phyloP scores from a whole-genome alignment of 164 flowering plant species.

The Santalum album region DNA sequence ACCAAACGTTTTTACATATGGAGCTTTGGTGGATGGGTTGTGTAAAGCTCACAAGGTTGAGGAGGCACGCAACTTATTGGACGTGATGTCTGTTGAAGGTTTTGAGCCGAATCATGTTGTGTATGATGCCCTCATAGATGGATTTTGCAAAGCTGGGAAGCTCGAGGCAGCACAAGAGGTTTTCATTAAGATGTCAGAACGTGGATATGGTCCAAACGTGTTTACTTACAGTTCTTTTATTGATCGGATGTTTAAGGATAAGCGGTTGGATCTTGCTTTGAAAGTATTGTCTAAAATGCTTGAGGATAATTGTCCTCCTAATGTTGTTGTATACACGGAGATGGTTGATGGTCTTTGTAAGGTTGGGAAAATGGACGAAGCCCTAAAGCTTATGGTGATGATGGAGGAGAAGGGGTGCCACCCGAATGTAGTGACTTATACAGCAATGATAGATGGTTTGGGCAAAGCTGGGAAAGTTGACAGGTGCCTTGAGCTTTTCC shows the following conservation, averaged over 20 bases:
- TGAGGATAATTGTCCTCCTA: slow-evolving; percentile 71
- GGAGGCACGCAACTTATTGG: slow-evolving; percentile 69
- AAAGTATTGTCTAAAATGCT: slow-evolving; percentile 83
- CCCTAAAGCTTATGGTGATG: slow-evolving; percentile 67
- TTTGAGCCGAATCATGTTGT: slow-evolving; percentile 77
- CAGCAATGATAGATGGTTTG: slow-evolving; percentile 88
- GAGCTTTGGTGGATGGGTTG: slow-evolving; percentile 87
- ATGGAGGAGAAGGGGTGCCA: slow-evolving; percentile 84
- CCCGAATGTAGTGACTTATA: slow-evolving; percentile 92
- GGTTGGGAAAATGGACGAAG: slow-evolving; percentile 80
- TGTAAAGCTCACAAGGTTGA: slow-evolving; percentile 71
- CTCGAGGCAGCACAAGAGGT: slow-evolving; percentile 81
- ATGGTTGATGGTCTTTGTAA: slow-evolving; percentile 93
- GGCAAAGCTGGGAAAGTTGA: slow-evolving; percentile 68
- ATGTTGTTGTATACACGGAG: slow-evolving; percentile 79
- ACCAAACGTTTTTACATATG: slow-evolving; percentile 81
- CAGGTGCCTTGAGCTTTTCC: slow-evolving; percentile 55
- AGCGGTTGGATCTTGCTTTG: slow-evolving; percentile 72
- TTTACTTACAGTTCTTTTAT: slow-evolving; percentile 80
- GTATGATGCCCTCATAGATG: slow-evolving; percentile 91
- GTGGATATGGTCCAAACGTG: slow-evolving; percentile 58
- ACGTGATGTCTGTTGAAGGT: slow-evolving; percentile 50
- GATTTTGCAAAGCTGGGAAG: slow-evolving; percentile 85
- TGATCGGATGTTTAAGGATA: slow-evolving; percentile 76
- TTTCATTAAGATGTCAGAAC: slow-evolving; percentile 57